These are phyloP conservation scores for Cyberlindnera xishuangbannaensis DNA, from an alignment of 805 yeast genomes.

Conservation along the genomic window DNA sequence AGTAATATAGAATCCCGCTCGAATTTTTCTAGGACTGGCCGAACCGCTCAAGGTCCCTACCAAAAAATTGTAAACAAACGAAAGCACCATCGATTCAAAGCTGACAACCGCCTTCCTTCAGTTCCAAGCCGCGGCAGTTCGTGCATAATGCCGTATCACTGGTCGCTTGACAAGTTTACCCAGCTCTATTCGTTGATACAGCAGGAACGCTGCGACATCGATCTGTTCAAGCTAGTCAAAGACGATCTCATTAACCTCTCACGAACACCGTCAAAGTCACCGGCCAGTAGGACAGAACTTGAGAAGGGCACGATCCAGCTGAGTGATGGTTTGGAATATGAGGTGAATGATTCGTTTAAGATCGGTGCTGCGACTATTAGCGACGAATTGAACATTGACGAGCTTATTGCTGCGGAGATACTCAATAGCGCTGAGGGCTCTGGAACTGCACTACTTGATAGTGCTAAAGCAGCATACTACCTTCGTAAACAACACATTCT, in stretches of 20 bases:
- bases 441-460: conserved; percentile 47
- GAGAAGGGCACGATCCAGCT: conserved; percentile 43
- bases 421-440: conserved; percentile 42
- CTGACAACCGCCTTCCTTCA: conserved; percentile 1
- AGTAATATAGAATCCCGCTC: too few species aligned
- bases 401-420: conserved; percentile 65
- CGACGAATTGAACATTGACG: conserved; percentile 71
- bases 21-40: background rate
- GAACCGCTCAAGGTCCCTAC: background rate
- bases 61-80: background rate
- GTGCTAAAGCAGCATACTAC: conserved; percentile 64
- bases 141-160: conserved; percentile 16
- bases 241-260: conserved; percentile 41
- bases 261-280: conserved; percentile 38
- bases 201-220: conserved; percentile 10
- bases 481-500: conserved; percentile 68
- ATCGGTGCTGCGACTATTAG: conserved; percentile 51
- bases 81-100: background rate
- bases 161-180: conserved; percentile 18
- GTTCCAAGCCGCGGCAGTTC: background rate
- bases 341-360: conserved; percentile 61
- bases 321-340: conserved; percentile 46
- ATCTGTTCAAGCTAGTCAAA: conserved; percentile 27
- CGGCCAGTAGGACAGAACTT: conserved; percentile 39
- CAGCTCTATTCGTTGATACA: conserved; percentile 17